phyloP scores from a whole-genome alignment of 2,329 filamentous ascomycete genomes.

The Rutstroemia sp. region DNA sequence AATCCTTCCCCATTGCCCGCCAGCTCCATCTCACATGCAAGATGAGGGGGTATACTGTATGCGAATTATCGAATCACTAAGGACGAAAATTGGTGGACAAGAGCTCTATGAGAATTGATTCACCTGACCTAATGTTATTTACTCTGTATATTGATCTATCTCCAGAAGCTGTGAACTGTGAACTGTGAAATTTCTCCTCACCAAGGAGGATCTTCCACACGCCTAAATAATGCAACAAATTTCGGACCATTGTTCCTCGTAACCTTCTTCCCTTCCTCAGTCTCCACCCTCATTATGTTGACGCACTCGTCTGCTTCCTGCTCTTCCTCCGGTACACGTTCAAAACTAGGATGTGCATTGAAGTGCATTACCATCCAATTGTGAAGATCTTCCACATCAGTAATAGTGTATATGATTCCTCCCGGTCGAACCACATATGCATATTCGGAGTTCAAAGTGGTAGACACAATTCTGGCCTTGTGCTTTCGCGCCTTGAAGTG shows the following conservation, averaged over 20 bases:
- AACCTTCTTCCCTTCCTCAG: constrained; percentile 97
- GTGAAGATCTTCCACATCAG: constrained; percentile 91
- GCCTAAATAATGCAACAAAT: constrained; percentile 81
- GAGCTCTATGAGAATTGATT: neutral
- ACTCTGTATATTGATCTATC: neutral
- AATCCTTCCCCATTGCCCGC: constrained; percentile 9
- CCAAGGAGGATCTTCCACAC: constrained; percentile 53
- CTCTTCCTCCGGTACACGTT: constrained; percentile 62
- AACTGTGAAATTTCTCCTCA: neutral
- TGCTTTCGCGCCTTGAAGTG: constrained; percentile 98
- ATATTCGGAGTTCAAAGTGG: constrained; percentile 86
- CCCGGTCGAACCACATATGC: constrained; percentile 79
- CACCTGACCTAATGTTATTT: neutral
- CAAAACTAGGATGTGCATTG: constrained; percentile 69
- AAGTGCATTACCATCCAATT: constrained; percentile 90
- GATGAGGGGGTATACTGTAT: neutral
- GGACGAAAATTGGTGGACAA: too few species aligned
- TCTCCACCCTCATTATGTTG: constrained; percentile 69
- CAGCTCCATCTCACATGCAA: neutral
- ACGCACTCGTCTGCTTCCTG: constrained; percentile 65
- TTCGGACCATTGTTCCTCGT: constrained; percentile 83
- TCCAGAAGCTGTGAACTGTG: too few species aligned
- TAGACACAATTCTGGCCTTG: constrained; percentile 89
- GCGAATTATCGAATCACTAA: neutral
- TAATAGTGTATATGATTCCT: constrained; percentile 91